phyloP scores from a whole-genome alignment of 73 alveolate genomes.

The Paramecium caudatum region DNA sequence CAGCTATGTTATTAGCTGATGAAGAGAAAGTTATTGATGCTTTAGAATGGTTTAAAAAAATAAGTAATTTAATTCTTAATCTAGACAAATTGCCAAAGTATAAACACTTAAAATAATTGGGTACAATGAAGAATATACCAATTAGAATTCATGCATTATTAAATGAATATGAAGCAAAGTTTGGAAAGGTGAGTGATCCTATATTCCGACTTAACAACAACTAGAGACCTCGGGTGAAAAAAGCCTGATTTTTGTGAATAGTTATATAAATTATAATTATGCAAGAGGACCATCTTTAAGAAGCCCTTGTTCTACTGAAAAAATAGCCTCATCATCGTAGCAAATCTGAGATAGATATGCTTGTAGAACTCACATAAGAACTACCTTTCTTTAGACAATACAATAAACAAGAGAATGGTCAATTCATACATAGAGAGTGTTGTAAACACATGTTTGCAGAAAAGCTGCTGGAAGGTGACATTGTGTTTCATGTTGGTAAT shows the following conservation, averaged over 20 bases:
- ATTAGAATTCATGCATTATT: conserved; percentile 54
- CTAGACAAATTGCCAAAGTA: conserved; percentile 4
- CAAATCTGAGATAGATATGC: conserved; percentile 4
- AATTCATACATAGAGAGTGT: neutral
- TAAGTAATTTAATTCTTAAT: neutral
- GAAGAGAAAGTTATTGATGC: conserved; percentile 59
- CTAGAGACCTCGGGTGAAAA: neutral
- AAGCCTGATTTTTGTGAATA: neutral
- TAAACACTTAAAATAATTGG: conserved; percentile 8
- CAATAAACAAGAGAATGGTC: neutral
- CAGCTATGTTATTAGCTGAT: conserved; percentile 11
- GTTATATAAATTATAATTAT: neutral
- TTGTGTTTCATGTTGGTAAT: conserved; percentile 35
- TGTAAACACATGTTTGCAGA: conserved; percentile 34
- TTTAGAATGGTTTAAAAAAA: conserved; percentile 32
- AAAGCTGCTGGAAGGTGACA: neutral
- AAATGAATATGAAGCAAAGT: conserved; percentile 19
- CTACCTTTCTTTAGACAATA: conserved; percentile 42
- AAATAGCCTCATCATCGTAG: conserved; percentile 4
- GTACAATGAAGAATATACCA: conserved; percentile 28
- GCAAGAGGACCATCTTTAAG: conserved; percentile 10
- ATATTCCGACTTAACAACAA: neutral
- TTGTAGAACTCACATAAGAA: conserved; percentile 14
- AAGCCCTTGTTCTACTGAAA: neutral
- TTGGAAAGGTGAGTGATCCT: conserved; percentile 26